Base-by-base conservation (phyloP, 2,329 filamentous ascomycete species). In the Fusarium sublunatum region DNA sequence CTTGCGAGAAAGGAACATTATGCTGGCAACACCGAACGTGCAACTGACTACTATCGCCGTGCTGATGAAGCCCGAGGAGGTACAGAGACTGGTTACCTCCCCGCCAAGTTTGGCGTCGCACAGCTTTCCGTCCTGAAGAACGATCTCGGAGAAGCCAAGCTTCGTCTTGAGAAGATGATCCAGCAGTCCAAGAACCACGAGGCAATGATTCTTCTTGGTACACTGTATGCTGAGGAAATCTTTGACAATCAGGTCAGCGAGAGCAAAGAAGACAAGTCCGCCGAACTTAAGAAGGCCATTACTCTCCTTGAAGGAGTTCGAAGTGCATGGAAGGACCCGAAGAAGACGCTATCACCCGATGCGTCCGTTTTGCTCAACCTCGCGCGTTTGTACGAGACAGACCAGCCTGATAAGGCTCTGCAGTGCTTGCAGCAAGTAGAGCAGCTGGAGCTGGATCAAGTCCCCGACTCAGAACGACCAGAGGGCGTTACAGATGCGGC, bases 351-450 rank as follows among this genome's bases (percentile, higher is more conserved):
- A 4, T 81, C 87, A 0, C 89, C 92, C 0, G 95, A 99, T 73
- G 85, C 93, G 19, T 90, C 93, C 1, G 93, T 99, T 6, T 82
- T 99, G 24, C 84, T 99, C 25, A 98, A 97, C 67, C 86, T 99
- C 34, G 92, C 95, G 22, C 88, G 94, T 24, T 84, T 99, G 1
- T 98, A 98, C 73, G 96, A 99, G 78, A 82, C 77, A 4, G 91
- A 94, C 6, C 84, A 89, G 24, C 92, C 95, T 0, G 93, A 98
- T 25, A 96, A 95, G 79, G 95, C 93, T 53, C 82, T 98, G 53
- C 91, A 95, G 73, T 98, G 94, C 71, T 83, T 99, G 36, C 88
- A 92, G 66, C 93, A 97, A 72, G 92, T 98, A 6, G 94, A 98
- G 75, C 88, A 96, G 74, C 85, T 97, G 69, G 93, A 97, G 73